phyloP scores from a whole-genome alignment of 805 yeast species.

The Torulaspora gathmanii region DNA sequence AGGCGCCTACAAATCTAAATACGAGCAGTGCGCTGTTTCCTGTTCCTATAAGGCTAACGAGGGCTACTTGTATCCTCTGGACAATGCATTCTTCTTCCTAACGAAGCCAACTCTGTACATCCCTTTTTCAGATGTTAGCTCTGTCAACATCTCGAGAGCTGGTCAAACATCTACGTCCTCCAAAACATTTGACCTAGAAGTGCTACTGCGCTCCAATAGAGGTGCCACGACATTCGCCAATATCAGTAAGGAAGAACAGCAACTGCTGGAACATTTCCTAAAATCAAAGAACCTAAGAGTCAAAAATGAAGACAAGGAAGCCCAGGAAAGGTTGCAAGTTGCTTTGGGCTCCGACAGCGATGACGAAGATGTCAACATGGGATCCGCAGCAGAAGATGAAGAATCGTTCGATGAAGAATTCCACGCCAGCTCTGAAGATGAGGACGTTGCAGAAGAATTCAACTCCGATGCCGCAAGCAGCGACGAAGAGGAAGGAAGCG shows the following conservation, averaged over 20 bases:
- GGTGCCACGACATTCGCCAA: slow-evolving; percentile 81
- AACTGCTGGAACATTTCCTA: slow-evolving; percentile 67
- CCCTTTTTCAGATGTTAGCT: slow-evolving; percentile 75
- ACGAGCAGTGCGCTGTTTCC: slow-evolving; percentile 77
- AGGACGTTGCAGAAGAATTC: slow-evolving; percentile 79
- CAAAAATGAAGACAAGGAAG: slow-evolving; percentile 84
- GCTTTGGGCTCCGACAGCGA: slow-evolving; percentile 62
- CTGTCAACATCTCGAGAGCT: slow-evolving; percentile 80
- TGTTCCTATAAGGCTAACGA: slow-evolving; percentile 94
- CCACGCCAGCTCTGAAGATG: slow-evolving; percentile 45
- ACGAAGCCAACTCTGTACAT: slow-evolving; percentile 92
- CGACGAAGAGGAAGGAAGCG: slow-evolving; percentile 33
- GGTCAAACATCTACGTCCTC: slow-evolving; percentile 72
- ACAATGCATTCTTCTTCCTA: slow-evolving; percentile 81
- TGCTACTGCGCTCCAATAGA: slow-evolving; percentile 58
- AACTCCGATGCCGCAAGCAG: slow-evolving; percentile 53
- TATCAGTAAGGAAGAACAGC: slow-evolving; percentile 86
- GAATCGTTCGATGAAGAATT: slow-evolving; percentile 87
- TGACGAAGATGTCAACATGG: slow-evolving; percentile 47
- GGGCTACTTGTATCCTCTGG: slow-evolving; percentile 90
- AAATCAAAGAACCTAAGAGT: slow-evolving; percentile 72
- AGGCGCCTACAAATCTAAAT: slow-evolving; percentile 71
- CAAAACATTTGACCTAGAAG: slow-evolving; percentile 89
- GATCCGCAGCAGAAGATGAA: slow-evolving; percentile 75
- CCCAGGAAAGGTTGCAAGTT: slow-evolving; percentile 71